Base-by-base conservation (phyloP, 106 monocot species). In the Posidonia australis region DNA sequence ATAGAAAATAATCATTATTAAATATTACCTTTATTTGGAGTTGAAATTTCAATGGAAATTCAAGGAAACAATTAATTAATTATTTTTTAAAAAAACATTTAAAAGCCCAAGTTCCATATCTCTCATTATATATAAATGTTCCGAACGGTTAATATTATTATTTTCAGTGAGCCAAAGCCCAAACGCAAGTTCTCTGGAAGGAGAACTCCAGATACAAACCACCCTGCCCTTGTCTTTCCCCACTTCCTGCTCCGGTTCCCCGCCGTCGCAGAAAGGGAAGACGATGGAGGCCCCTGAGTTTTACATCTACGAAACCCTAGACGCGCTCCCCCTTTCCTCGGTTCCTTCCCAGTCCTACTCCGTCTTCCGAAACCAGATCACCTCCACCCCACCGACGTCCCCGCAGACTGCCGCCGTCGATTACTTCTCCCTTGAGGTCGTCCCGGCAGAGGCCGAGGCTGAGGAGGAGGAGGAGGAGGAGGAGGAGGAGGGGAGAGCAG, bases 271-370 rank as follows among this genome's bases (percentile, higher is more conserved):
- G 12, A 56, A 27, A 21, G 55, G 12, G 12, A 1, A 10, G 31
- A 36, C 28, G 18, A 13, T 63, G 44, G 22, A 63, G 45, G 3
- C 20, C 21, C 20, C 44, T 21, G 30, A 9, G 18, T n/a, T 0
- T 22, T 44, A 42, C 48, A 16, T 49, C 26, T 65, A 65, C 65
- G 65, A 65, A 65, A 51, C 48, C 65, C 47, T 65, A 65, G 48
- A 23, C 45, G 24, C 45, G 48, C 18, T 65, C 26, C 44, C 62
- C 44, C 17, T 65, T 25, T 44, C 45, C 44, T 25, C 46, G 2
- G 65, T 48, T 10, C 9, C 26, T 25, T 49, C 26, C 16, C 26
- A 65, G 48, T 14, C 46, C 48, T 65, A 65, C 49, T 46, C 49
- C 48, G 65, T 65, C 49, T 23, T 65, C 28, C 65, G 65, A 13